Conservation (phyloP, 2,329 filamentous ascomycete genomes). For the Colletotrichum incanum region DNA sequence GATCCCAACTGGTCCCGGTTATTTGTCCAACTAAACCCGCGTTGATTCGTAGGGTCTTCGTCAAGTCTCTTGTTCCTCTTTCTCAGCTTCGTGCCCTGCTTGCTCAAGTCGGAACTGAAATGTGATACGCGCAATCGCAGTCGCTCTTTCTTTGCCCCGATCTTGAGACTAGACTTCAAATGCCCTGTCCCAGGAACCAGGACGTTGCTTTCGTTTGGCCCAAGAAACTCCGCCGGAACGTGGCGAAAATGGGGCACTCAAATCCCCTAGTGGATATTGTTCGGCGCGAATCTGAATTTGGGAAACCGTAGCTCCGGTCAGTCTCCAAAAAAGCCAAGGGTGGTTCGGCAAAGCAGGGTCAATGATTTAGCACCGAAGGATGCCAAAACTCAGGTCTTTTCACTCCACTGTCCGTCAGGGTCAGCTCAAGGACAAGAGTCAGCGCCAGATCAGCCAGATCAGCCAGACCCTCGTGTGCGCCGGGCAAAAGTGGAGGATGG, state of each 20-base stretch:
- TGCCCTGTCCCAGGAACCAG: conserved; percentile 30
- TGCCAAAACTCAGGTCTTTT: background rate
- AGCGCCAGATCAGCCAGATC: conserved; percentile 25
- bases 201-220: conserved; percentile 16
- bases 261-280: conserved; percentile 22
- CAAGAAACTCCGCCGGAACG: conserved; percentile 8
- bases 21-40: conserved; percentile 8
- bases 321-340: conserved; percentile 18
- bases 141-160: background rate
- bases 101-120: conserved; percentile 10
- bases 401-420: background rate
- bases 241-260: conserved; percentile 27
- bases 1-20: conserved; percentile 13
- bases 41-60: conserved; percentile 8
- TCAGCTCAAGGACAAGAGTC: conserved; percentile 6
- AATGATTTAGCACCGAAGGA: background rate
- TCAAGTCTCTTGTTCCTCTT: conserved; percentile 1
- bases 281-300: conserved; percentile 27
- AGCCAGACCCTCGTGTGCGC: too few species aligned
- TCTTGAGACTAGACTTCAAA: conserved; percentile 21
- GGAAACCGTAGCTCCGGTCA: conserved; percentile 5
- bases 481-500: conserved; percentile 25
- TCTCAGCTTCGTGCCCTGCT: conserved; percentile 15
- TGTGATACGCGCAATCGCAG: conserved; percentile 7
- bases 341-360: background rate